Base-by-base conservation (phyloP, 192 early-diverging fungal species). In the Mortierella hygrophila region DNA sequence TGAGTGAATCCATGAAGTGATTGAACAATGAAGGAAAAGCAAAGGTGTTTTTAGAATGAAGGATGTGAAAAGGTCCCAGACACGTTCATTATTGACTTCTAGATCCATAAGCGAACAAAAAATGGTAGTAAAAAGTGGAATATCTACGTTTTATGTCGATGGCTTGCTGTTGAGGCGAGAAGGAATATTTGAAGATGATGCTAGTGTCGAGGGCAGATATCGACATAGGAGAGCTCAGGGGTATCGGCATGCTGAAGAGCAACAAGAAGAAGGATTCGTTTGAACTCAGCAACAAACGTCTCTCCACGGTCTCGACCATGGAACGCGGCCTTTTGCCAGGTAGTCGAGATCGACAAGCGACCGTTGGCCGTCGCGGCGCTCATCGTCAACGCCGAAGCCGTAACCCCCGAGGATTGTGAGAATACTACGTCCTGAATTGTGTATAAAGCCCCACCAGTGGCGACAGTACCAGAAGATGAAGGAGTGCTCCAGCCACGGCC, bases 331-430 rank as follows among this genome's bases (percentile, higher is more conserved):
- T 70, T 81, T 60, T 86, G 84, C 84, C 84, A 86, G 3, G 84
- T 81, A 0, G 84, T 86, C 11, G 68, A 37, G 21, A 81, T 42
- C 20, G 78, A 75, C 71, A 86, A n/a, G 0, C 68, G 20, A 0
- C 74, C 74, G 46, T 81, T 70, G 6, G 78, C 84, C 0, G 84
- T 86, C 5, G 75, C 71, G 6, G 68, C 84, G 9, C 52, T 81
- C 84, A 86, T 86, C 16, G 84, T 86, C 72, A 86, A 65, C 3
- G 84, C 84, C 57, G 84, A 80, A 5, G 79, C 84, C 18, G 84
- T 86, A 7, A 86, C 84, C 0, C 84, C 84, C 9, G 84, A 86
- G 0, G 84, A 86, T 37, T 86, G 84, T 9, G 84, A 86, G 46
- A 86, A 86, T 1, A 86, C 16, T 4, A 41, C 79, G 29, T 81